A percentile compares a stretch with the other conserved stretches of the same genome.
phyloP scores from a whole-genome alignment of 768 basidiomycete genomes.

The Boletus patriciae region DNA sequence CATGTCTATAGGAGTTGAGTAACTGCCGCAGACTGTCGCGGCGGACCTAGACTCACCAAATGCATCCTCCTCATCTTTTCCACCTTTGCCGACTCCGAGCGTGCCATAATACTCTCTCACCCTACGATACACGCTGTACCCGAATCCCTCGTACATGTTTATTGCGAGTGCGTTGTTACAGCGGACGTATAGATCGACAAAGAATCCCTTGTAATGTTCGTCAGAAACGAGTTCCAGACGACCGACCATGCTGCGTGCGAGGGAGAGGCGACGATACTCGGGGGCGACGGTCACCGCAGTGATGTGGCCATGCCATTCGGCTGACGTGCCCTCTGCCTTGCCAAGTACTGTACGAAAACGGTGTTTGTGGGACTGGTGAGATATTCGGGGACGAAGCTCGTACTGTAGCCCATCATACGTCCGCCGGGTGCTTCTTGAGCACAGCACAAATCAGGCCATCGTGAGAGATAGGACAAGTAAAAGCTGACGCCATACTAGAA shows the following conservation, averaged over 20 bases:
- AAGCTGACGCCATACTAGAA: constrained; percentile 81
- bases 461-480: constrained; percentile 83
- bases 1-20: constrained; percentile 47
- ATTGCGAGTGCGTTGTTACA: constrained; percentile 85
- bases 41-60: constrained; percentile 63
- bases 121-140: constrained; percentile 89
- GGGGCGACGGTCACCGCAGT: constrained; percentile 95
- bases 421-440: constrained; percentile 79
- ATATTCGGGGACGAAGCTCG: constrained; percentile 27
- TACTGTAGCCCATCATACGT: constrained; percentile 92
- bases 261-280: constrained; percentile 82
- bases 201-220: constrained; percentile 77
- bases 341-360: constrained; percentile 67
- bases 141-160: constrained; percentile 87
- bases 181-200: constrained; percentile 95
- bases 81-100: constrained; percentile 73
- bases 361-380: constrained; percentile 8
- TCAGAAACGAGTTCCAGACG: constrained; percentile 86
- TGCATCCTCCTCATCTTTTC: constrained; percentile 83
- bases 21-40: neutral
- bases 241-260: constrained; percentile 84
- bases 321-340: constrained; percentile 78
- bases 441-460: constrained; percentile 91
- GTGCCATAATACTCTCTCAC: constrained; percentile 89
- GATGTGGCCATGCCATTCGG: constrained; percentile 92